Conservation (phyloP, 345 rosid genomes). For the Euphorbia tirucalli region DNA sequence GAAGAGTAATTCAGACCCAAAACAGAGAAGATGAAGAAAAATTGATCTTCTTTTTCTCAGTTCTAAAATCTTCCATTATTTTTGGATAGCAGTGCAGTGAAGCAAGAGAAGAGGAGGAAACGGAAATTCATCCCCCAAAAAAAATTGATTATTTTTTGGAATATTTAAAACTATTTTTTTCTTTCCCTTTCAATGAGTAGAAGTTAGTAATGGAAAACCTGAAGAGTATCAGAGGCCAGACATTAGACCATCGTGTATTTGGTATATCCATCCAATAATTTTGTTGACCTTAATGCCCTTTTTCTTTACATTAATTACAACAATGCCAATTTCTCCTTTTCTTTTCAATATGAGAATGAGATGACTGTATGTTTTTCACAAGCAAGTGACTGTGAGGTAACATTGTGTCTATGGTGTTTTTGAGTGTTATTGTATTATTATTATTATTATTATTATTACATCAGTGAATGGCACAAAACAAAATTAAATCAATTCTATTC, state of each 20-base stretch:
- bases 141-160: no score
- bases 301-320: background rate
- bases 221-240: conserved; percentile 16
- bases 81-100: conserved; percentile 19
- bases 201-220: background rate
- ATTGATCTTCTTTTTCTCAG: background rate
- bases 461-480: no score
- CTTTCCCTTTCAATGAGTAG: background rate
- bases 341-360: background rate
- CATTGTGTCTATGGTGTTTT: background rate
- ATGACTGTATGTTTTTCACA: background rate
- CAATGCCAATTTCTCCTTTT: conserved; percentile 1
- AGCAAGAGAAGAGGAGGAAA: conserved; percentile 10
- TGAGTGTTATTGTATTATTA: no score
- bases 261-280: background rate
- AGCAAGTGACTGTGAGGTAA: background rate
- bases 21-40: no score
- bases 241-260: conserved; percentile 1
- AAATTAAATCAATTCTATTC: no score
- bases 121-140: background rate
- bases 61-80: conserved; percentile 9
- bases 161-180: background rate
- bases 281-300: conserved; percentile 22
- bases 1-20: no score
- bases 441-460: no score